These are phyloP conservation scores for Yamadazyma oceani DNA, from an alignment of 1,139 yeast genomes.

Conservation along the genomic window DNA sequence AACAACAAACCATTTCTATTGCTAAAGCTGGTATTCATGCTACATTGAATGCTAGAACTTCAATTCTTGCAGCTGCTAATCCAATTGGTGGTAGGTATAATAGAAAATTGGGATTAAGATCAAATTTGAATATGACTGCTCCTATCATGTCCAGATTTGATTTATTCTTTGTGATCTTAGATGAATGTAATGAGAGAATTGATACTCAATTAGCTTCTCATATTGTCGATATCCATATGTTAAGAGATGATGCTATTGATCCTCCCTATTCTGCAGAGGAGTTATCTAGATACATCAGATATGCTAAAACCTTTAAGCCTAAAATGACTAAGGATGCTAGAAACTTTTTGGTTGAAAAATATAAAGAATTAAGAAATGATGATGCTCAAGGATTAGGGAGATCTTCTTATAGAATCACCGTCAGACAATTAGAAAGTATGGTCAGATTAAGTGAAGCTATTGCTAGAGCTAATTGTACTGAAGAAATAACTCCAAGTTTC, in stretches of 20 bases:
- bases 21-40: constrained; percentile 99
- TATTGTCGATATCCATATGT: constrained; percentile 91
- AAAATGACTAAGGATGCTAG: constrained; percentile 82
- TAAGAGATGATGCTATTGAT: constrained; percentile 82
- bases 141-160: constrained; percentile 99
- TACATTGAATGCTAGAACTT: constrained; percentile 92
- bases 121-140: constrained; percentile 96
- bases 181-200: constrained; percentile 89
- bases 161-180: constrained; percentile 88
- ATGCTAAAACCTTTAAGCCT: constrained; percentile 94
- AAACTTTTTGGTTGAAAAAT: constrained; percentile 71
- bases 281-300: constrained; percentile 81
- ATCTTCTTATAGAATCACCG: constrained; percentile 89
- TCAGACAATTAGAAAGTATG: constrained; percentile 94
- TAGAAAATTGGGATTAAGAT: constrained; percentile 77
- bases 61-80: constrained; percentile 95
- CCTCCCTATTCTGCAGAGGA: constrained; percentile 93
- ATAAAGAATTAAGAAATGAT: constrained; percentile 84
- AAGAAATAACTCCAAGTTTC: constrained; percentile 79
- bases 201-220: constrained; percentile 91
- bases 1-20: constrained; percentile 96
- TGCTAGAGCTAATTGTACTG: constrained; percentile 95
- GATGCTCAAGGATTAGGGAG: constrained; percentile 93
- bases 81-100: constrained; percentile 96
- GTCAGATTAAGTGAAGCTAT: constrained; percentile 93